Conservation (phyloP, 164 flowering plant species). For the Piper longum region DNA sequence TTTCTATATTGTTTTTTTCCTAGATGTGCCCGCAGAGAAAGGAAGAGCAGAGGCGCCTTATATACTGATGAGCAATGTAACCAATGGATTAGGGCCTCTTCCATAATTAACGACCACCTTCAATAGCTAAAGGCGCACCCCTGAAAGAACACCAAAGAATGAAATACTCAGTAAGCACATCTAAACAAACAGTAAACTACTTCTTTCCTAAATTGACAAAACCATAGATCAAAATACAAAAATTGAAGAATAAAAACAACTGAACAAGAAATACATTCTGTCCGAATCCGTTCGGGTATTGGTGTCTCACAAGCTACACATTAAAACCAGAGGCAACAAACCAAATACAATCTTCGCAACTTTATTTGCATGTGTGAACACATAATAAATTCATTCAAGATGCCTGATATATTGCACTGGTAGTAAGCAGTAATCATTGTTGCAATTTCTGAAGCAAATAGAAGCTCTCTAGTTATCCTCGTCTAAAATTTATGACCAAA, state of each 20-base stretch:
- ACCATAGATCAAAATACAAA: too few relatives aligned
- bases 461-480: too few relatives aligned
- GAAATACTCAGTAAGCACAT: not conserved
- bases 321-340: conserved; percentile 14
- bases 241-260: too few relatives aligned
- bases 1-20: not conserved
- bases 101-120: not conserved
- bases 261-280: too few relatives aligned
- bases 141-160: not conserved
- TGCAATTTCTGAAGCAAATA: too few relatives aligned
- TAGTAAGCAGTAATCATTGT: too few relatives aligned
- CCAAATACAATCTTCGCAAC: conserved; percentile 21
- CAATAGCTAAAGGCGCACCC: not conserved
- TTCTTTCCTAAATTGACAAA: too few relatives aligned
- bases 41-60: not conserved
- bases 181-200: not conserved
- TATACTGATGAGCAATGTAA: not conserved
- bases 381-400: not conserved
- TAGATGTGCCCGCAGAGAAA: not conserved
- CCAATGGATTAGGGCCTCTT: not conserved
- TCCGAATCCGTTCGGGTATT: conserved; percentile 14
- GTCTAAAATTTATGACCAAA: too few relatives aligned
- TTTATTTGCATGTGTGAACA: conserved; percentile 2
- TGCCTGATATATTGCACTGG: too few relatives aligned
- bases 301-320: conserved; percentile 8